These are phyloP conservation scores for Puccinia polysora DNA, from an alignment of 1,284 basidiomycete genomes.

Conservation along the genomic window DNA sequence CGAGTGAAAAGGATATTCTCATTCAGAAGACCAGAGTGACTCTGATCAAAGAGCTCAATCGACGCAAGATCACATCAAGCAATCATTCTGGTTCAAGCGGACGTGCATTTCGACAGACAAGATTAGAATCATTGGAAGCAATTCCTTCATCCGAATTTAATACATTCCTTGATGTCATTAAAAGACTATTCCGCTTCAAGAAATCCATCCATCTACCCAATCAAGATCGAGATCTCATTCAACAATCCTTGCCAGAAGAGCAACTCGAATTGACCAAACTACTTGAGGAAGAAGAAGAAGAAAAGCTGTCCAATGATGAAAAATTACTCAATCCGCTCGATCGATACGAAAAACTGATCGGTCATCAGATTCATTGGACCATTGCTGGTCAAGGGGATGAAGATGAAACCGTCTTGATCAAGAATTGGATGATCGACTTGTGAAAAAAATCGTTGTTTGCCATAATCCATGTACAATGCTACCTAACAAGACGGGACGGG, in stretches of 20 bases:
- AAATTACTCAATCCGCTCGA: constrained; percentile 5
- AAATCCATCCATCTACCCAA: not conserved
- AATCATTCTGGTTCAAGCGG: not conserved
- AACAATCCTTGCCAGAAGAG: constrained; percentile 34
- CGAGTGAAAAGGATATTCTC: constrained; percentile 2
- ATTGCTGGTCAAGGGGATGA: constrained; percentile 14
- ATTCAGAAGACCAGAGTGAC: constrained; percentile 25
- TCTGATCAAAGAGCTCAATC: constrained; percentile 33
- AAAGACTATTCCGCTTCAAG: not conserved
- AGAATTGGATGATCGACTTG: constrained; percentile 25
- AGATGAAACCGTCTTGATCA: constrained; percentile 12
- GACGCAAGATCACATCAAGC: constrained; percentile 27
- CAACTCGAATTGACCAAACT: constrained; percentile 20
- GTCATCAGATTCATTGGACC: constrained; percentile 31
- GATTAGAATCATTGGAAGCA: constrained; percentile 35
- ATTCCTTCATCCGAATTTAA: constrained; percentile 29
- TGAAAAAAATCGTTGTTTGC: too few relatives aligned
- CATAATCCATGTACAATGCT: too few relatives aligned
- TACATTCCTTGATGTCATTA: constrained; percentile 29
- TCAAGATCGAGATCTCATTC: not conserved
- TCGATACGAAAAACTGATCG: constrained; percentile 25
- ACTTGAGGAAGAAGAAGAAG: constrained; percentile 34
- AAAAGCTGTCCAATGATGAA: constrained; percentile 4
- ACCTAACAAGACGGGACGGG: too few relatives aligned
- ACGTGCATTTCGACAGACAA: not conserved